phyloP scores from a whole-genome alignment of 352 stramenopile genomes.

The Peronospora farinosa region DNA sequence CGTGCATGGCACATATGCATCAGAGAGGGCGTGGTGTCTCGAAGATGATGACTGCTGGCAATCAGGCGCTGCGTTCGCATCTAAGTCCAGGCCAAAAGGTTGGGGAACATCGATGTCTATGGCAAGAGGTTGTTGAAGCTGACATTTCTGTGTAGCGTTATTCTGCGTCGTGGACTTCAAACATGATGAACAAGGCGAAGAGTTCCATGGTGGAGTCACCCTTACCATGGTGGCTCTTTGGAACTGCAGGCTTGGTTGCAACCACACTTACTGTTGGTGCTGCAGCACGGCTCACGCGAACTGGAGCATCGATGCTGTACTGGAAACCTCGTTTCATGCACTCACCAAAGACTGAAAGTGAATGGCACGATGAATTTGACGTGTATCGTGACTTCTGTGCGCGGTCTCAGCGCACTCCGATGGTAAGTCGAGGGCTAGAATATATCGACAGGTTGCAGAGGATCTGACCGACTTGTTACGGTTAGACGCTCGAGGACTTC shows the following conservation, averaged over 20 bases:
- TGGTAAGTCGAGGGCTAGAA: slow-evolving; percentile 27
- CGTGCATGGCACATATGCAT: not conserved
- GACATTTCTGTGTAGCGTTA: slow-evolving; percentile 14
- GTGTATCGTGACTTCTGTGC: slow-evolving; percentile 93
- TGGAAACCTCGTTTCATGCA: slow-evolving; percentile 88
- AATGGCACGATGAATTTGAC: slow-evolving; percentile 92
- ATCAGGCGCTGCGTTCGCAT: slow-evolving; percentile 4
- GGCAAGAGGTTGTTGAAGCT: not conserved
- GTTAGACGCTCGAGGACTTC: slow-evolving; percentile 93
- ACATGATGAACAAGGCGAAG: slow-evolving; percentile 29
- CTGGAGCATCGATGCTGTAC: slow-evolving; percentile 91
- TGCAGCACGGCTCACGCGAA: slow-evolving; percentile 91
- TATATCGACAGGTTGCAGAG: not conserved
- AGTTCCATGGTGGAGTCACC: slow-evolving; percentile 38
- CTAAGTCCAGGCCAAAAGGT: slow-evolving; percentile 17
- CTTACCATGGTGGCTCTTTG: slow-evolving; percentile 90
- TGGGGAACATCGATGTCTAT: not conserved
- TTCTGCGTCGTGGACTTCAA: slow-evolving; percentile 25
- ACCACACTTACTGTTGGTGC: slow-evolving; percentile 95
- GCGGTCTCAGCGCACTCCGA: slow-evolving; percentile 85
- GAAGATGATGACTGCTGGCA: not conserved
- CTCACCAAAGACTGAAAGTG: slow-evolving; percentile 75
- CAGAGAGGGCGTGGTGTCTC: slow-evolving; percentile 14
- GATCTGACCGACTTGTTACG: not conserved
- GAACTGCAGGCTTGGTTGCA: slow-evolving; percentile 84